Base-by-base conservation (phyloP, 1,284 basidiomycete species). In the Ceratobasidium sp. region DNA sequence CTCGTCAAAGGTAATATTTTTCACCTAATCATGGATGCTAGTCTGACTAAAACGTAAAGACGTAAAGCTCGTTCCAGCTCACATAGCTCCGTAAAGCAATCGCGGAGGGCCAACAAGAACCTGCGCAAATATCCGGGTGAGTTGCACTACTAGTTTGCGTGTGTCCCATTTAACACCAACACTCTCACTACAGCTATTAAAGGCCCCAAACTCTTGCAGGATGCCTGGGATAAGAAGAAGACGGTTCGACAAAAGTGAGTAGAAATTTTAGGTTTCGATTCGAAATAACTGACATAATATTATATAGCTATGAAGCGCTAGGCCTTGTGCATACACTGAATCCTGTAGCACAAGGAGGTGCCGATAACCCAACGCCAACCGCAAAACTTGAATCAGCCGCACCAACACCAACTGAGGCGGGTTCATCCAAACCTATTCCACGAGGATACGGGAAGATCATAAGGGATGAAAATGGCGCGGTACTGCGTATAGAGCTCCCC, bases 231-330 rank as follows among this genome's bases (percentile, higher is more conserved):
- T 85, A 91, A 91, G 82, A 89, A 88, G 79, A 96, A 95, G 87
- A 99, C 97, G 7, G 93, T 97, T 39, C 90, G 91, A 81, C 97
- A 98, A 90, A 99, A 98, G 96, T 97, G 84, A 83, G 93, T 88
- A 42, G 40, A 26, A 55, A 23, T 46, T 67, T 40, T 23, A 18
- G 56, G 42, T 49, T 49, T 39, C 64, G 39, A 33, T 39, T 46
- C 40, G n/a, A 23, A 44, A 28, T 15, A 33, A 67, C 51, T 51
- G 56, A 68, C 84, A 26, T n/a, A n/a, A 18, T 28, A 15, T 7
- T 77, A 12, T 55, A 60, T 26, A 97, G 95, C 86, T 97, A 97
- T 84, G 88, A 91, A 81, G 89, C 91, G 26, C 87, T 97, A 72
- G 95, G 95, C 20, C 89, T 97, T 40, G 86, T 91, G 10, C 88